These are phyloP conservation scores for Ascochyta viciae-villosae DNA, from an alignment of 2,329 filamentous ascomycete species.

Conservation along the genomic window DNA sequence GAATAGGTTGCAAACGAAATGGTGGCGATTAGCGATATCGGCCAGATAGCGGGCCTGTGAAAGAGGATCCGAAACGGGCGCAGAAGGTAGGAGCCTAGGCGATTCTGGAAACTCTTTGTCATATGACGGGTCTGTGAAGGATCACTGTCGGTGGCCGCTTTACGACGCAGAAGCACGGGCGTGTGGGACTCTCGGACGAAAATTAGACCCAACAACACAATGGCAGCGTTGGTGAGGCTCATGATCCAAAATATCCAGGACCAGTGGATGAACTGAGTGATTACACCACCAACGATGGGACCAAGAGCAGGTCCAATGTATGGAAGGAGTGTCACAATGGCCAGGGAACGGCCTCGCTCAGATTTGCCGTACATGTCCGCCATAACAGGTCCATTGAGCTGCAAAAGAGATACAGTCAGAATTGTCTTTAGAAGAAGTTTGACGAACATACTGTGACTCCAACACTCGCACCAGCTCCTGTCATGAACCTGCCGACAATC, in stretches of 20 bases:
- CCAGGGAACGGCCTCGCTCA: no score
- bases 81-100: slow-evolving; percentile 42
- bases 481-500: slow-evolving; percentile 22
- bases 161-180: slow-evolving; percentile 52
- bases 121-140: background rate
- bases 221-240: slow-evolving; percentile 22
- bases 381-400: slow-evolving; percentile 10
- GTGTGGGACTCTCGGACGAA: slow-evolving; percentile 53
- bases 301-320: slow-evolving; percentile 34
- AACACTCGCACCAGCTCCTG: slow-evolving; percentile 22
- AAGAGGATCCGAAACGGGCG: slow-evolving; percentile 63
- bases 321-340: slow-evolving; percentile 16
- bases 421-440: background rate
- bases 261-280: slow-evolving; percentile 28
- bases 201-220: slow-evolving; percentile 38
- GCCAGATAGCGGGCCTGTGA: slow-evolving; percentile 59
- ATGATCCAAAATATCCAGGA: slow-evolving; percentile 36
- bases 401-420: background rate
- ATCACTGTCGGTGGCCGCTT: slow-evolving; percentile 54
- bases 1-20: no score
- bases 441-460: slow-evolving; percentile 13
- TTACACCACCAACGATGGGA: slow-evolving; percentile 33
- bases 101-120: slow-evolving; percentile 58
- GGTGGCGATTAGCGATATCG: slow-evolving; percentile 47
- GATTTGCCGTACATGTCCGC: slow-evolving; percentile 20